A percentile compares a stretch with the other conserved stretches of the same genome.
These are phyloP conservation scores for Pseudomonodictys pantanalensis DNA, from an alignment of 495 filamentous ascomycete genomes.

Conservation along the genomic window DNA sequence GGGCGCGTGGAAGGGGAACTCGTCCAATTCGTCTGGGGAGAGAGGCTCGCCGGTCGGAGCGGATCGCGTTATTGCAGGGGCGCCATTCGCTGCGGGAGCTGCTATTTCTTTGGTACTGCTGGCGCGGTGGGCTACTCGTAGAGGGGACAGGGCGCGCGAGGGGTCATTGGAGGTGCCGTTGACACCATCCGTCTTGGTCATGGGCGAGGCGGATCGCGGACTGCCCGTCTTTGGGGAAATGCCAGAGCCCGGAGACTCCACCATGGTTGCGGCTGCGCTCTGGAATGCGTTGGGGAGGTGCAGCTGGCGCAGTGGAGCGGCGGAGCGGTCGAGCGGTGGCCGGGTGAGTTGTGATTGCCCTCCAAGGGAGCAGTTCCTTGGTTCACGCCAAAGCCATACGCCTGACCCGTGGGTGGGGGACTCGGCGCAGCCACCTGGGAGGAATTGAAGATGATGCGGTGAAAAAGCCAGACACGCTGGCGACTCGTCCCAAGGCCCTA, in stretches of 20 bases:
- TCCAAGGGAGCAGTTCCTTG: too few species aligned
- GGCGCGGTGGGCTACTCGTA: conserved; percentile 15
- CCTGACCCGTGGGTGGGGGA: too few species aligned
- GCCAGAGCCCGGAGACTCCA: conserved; percentile 18
- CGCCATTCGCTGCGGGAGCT: conserved; percentile 5
- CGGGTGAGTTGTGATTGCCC: too few species aligned
- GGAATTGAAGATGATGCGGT: too few species aligned
- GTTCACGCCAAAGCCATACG: too few species aligned
- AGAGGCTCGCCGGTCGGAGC: conserved; percentile 13
- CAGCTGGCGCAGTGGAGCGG: too few species aligned
- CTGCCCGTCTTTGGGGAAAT: conserved; percentile 26
- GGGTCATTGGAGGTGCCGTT: conserved; percentile 14
- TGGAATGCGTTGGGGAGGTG: too few species aligned
- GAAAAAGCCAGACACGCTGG: too few species aligned
- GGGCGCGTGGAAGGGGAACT: conserved; percentile 30
- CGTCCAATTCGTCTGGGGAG: conserved; percentile 17
- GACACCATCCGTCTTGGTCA: conserved; percentile 10
- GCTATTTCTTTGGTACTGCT: neutral
- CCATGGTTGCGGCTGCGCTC: conserved; percentile 20
- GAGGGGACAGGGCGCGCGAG: conserved; percentile 12
- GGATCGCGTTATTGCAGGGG: conserved; percentile 4
- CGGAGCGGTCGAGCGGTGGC: too few species aligned
- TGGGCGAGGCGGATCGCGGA: conserved; percentile 25
- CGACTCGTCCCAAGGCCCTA: too few species aligned
- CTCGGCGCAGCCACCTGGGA: too few species aligned